Conservation (phyloP, 768 basidiomycete species). For the Paxillus involutus region DNA sequence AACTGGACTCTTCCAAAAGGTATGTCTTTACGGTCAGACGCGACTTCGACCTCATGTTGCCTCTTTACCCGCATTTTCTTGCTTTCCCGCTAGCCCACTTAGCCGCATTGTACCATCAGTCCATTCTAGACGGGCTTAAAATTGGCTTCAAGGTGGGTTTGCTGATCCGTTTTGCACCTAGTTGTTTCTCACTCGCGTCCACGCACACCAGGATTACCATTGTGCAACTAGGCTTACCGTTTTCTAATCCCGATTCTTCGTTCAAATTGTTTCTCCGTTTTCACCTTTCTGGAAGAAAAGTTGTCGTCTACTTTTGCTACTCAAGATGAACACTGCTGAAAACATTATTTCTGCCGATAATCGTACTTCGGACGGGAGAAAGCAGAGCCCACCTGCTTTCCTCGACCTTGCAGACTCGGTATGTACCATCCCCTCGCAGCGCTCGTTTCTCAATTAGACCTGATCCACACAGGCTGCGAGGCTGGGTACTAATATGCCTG, state of each 20-base stretch:
- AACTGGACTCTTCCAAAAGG: conserved; percentile 42
- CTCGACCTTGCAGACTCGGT: conserved; percentile 93
- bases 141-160: conserved; percentile 64
- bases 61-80: conserved; percentile 23
- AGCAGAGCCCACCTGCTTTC: conserved; percentile 89
- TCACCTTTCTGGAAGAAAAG: conserved; percentile 54
- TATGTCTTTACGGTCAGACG: conserved; percentile 32
- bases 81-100: conserved; percentile 38
- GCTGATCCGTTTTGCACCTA: conserved; percentile 22
- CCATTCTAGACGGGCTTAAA: conserved; percentile 75
- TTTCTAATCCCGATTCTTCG: conserved; percentile 51
- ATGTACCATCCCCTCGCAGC: conserved; percentile 34
- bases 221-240: conserved; percentile 65
- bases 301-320: conserved; percentile 39
- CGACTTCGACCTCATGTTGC: conserved; percentile 14
- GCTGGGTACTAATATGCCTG: conserved; percentile 83
- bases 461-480: conserved; percentile 62
- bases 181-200: conserved; percentile 19
- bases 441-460: conserved; percentile 5
- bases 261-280: conserved; percentile 52
- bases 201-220: conserved; percentile 48
- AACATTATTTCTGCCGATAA: conserved; percentile 71
- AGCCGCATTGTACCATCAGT: conserved; percentile 81
- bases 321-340: conserved; percentile 72
- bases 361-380: conserved; percentile 68